phyloP scores from a whole-genome alignment of 129 eudicot species.

The Flaveria trinervia region DNA sequence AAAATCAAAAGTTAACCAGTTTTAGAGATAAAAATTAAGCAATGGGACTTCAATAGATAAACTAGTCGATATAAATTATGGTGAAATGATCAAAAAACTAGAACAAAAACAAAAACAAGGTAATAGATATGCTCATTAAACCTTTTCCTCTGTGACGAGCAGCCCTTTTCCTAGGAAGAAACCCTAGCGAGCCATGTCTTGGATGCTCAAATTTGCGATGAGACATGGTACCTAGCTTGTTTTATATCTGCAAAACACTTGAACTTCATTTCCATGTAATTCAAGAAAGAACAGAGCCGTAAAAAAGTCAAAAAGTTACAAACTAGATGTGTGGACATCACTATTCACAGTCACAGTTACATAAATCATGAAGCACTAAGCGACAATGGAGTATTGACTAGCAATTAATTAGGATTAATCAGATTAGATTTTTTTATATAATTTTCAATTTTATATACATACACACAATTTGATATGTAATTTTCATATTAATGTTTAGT shows the following conservation, averaged over 20 bases:
- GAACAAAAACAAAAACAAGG: neutral
- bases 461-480: too few relatives aligned
- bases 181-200: slow-evolving; percentile 64
- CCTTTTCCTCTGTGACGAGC: slow-evolving; percentile 84
- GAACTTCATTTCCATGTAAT: neutral
- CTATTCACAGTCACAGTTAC: too few relatives aligned
- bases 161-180: slow-evolving; percentile 73
- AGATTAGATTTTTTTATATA: too few relatives aligned
- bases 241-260: slow-evolving; percentile 51
- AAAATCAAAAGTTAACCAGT: neutral
- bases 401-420: too few relatives aligned
- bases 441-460: too few relatives aligned
- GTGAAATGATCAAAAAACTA: neutral
- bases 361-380: too few relatives aligned
- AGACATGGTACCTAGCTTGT: slow-evolving; percentile 49
- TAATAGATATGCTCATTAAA: neutral
- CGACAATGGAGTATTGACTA: too few relatives aligned
- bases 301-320: neutral
- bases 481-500: too few relatives aligned
- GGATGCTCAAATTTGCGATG: slow-evolving; percentile 91
- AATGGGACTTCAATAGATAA: neutral
- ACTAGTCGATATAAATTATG: neutral
- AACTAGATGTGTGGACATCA: neutral
- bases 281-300: neutral
- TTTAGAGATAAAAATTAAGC: neutral